A percentile compares a stretch with the other conserved stretches of the same genome.
Conservation (phyloP, 257 asterid genomes). For the Nicotiana tomentosiformis region DNA sequence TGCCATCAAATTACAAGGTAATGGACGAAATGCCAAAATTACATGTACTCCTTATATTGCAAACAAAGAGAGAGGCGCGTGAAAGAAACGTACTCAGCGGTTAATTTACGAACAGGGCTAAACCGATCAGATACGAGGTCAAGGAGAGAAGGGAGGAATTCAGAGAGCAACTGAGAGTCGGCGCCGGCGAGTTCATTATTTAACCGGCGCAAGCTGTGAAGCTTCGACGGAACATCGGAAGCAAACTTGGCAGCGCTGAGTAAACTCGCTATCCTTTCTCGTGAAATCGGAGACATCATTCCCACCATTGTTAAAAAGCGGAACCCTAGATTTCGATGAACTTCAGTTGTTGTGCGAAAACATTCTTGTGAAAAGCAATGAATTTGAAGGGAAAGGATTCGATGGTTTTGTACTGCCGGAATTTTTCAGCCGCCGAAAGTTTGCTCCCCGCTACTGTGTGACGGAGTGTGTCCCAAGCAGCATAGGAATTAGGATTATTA, state of each 20-base stretch:
- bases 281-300: slow-evolving; percentile 38
- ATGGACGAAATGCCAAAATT: background rate
- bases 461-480: background rate
- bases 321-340: slow-evolving; percentile 15
- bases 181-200: slow-evolving; percentile 50
- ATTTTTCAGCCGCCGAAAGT: background rate
- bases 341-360: background rate
- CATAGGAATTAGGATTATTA: background rate
- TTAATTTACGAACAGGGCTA: slow-evolving; percentile 73
- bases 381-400: background rate
- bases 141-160: slow-evolving; percentile 48
- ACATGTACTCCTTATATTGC: slow-evolving; percentile 41
- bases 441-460: background rate
- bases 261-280: slow-evolving; percentile 46
- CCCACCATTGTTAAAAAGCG: slow-evolving; percentile 36
- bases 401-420: background rate
- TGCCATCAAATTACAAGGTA: background rate
- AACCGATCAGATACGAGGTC: slow-evolving; percentile 58
- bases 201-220: slow-evolving; percentile 55
- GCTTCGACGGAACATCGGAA: slow-evolving; percentile 48
- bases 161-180: slow-evolving; percentile 38
- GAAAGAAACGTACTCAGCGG: slow-evolving; percentile 50
- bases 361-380: background rate
- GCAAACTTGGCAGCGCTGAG: slow-evolving; percentile 45
- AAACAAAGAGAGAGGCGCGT: background rate